Base-by-base conservation (phyloP, 306 rosid species). In the Begonia fuchsioides region DNA sequence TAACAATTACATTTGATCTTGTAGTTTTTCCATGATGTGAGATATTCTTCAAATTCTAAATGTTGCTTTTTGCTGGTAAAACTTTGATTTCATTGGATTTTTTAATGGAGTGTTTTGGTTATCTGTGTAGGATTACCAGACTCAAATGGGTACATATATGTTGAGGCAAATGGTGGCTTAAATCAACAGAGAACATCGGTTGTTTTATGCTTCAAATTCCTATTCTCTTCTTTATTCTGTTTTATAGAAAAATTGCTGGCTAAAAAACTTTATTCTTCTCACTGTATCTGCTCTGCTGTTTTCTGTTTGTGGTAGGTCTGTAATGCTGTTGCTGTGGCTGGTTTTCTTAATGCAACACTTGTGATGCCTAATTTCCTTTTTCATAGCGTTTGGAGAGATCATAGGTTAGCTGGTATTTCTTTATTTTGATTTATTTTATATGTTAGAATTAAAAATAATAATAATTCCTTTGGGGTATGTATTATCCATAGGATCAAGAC, bases 371-470 rank as follows among this genome's bases (percentile, higher is more conserved):
- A 85, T 64, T 90, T 90, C 68, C 97, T 81, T 66, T 90, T 64
- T 67, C 97, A 90, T 67, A 90, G 97, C 83, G 82, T 90, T 71
- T 90, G 97, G 97, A 81, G 87, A 79, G 97, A 90, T 69, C 95
- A 93, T 46, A 90, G 97, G 97, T 90, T 67, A 55, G 93, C 59
- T 38, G 43, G 32, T 26, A 49, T 53, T 61, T 44, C 15, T 18
- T 12, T n/a, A n/a, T n/a, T 50, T 10, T 44, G 39, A 45, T 51
- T 19, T 26, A 43, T 20, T 47, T 58, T 12, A 26, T 8, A 26
- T 26, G 35, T 26, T 26, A 8, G 35, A 26, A 4, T 26, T 26
- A 4, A 6, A 26, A 4, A 26, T 0, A 26, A 26, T 26, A 26
- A 26, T 6, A 26, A 26, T 4, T 26, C 7, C 1, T 26, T 26